These are phyloP conservation scores for Crithidia fasciculata DNA, from an alignment of 208 protist genomes.

Conservation along the genomic window DNA sequence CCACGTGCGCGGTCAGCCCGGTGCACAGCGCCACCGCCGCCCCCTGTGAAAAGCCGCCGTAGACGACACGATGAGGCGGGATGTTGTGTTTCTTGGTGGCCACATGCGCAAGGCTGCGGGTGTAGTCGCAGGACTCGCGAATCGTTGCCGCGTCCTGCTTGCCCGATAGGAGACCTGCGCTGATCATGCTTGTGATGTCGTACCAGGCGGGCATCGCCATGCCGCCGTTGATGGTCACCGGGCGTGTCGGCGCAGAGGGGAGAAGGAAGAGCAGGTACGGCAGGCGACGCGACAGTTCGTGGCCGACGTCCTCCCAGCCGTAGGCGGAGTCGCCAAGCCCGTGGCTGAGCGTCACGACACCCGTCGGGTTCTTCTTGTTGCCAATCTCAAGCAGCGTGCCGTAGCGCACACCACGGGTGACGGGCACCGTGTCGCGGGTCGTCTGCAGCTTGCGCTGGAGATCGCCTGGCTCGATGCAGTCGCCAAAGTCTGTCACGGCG, in stretches of 20 bases:
- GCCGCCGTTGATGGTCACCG: constrained; percentile 91
- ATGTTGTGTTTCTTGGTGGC: constrained; percentile 61
- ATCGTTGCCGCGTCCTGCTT: constrained; percentile 57
- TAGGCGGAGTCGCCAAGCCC: constrained; percentile 88
- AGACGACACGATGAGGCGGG: constrained; percentile 76
- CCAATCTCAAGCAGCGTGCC: constrained; percentile 71
- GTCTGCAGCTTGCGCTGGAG: constrained; percentile 63
- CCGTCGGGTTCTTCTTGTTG: constrained; percentile 69
- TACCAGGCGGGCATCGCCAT: constrained; percentile 93
- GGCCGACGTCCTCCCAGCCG: constrained; percentile 87
- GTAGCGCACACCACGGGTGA: constrained; percentile 65
- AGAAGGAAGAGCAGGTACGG: constrained; percentile 92
- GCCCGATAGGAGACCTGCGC: constrained; percentile 27
- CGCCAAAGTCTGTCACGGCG: constrained; percentile 60
- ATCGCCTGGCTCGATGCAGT: constrained; percentile 75
- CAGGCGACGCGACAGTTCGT: constrained; percentile 60
- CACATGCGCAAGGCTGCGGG: constrained; percentile 69
- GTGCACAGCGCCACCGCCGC: constrained; percentile 80
- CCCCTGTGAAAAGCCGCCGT: constrained; percentile 94
- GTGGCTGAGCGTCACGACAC: constrained; percentile 91
- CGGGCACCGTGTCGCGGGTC: constrained; percentile 45
- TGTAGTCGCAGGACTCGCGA: constrained; percentile 67
- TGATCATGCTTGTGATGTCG: constrained; percentile 72
- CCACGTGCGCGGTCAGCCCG: constrained; percentile 56
- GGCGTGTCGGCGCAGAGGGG: constrained; percentile 79